Conservation (phyloP, 108 stramenopile species). For the Pseudonitzschia pungens region DNA sequence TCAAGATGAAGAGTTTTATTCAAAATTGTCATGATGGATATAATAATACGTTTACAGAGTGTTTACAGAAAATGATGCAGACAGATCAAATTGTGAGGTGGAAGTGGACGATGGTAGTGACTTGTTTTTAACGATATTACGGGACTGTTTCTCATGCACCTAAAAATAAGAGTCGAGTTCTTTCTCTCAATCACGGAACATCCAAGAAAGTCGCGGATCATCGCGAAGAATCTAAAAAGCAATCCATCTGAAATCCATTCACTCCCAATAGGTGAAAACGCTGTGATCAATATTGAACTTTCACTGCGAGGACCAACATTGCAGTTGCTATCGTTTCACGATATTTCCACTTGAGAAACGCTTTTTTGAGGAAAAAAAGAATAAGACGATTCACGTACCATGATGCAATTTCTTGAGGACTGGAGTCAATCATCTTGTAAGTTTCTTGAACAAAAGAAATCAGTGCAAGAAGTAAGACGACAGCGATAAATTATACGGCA, state of each 20-base stretch:
- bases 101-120: no score
- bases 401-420: slow-evolving; percentile 64
- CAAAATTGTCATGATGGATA: not conserved
- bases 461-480: not conserved
- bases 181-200: slow-evolving; percentile 9
- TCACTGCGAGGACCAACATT: no score
- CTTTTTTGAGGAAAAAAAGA: not conserved
- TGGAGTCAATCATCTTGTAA: slow-evolving; percentile 85
- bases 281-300: not conserved
- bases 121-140: not conserved
- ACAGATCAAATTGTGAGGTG: not conserved
- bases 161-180: not conserved
- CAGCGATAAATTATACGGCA: not conserved
- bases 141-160: not conserved
- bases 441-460: slow-evolving; percentile 28
- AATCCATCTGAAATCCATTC: slow-evolving; percentile 7
- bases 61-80: slow-evolving; percentile 1
- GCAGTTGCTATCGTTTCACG: no score
- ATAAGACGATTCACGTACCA: slow-evolving; percentile 46
- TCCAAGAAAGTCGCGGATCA: slow-evolving; percentile 16
- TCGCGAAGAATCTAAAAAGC: not conserved
- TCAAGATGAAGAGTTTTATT: not conserved
- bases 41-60: not conserved
- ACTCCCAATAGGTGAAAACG: no score
- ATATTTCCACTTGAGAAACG: no score